phyloP scores from a whole-genome alignment of 148 eudicot species.

The Rhododendron ferrugineum region DNA sequence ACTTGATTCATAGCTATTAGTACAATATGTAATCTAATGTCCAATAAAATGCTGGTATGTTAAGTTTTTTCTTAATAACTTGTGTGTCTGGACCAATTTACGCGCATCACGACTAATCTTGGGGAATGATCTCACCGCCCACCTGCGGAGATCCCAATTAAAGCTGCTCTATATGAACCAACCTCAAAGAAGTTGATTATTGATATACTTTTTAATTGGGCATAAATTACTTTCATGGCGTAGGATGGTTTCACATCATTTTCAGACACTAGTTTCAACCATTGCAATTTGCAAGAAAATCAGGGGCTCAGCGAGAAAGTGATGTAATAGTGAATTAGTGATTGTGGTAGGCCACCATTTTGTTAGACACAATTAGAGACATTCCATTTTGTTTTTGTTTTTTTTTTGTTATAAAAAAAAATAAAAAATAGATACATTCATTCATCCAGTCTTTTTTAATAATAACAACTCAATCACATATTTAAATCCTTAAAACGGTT shows the following conservation, averaged over 20 bases:
- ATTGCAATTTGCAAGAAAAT: background rate
- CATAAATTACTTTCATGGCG: background rate
- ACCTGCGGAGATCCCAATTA: too few species aligned
- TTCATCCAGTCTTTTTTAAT: background rate
- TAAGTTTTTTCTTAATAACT: too few species aligned
- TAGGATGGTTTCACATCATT: background rate
- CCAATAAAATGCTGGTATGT: too few species aligned
- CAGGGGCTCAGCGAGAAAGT: background rate
- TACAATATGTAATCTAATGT: background rate
- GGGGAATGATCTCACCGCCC: too few species aligned
- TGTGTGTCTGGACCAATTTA: too few species aligned
- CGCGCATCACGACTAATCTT: too few species aligned
- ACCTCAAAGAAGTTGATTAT: too few species aligned
- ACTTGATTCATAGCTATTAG: background rate
- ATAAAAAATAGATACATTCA: background rate
- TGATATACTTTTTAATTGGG: background rate
- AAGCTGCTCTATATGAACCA: too few species aligned
- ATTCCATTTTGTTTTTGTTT: background rate
- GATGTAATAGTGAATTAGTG: background rate
- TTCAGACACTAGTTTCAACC: background rate
- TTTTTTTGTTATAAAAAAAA: too few species aligned
- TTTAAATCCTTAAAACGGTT: background rate
- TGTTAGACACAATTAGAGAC: background rate
- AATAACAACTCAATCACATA: background rate
- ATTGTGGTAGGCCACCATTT: background rate